Evolutionary conservation across 352 stramenopile species (phyloP).

Genomic region (Elongisporangium prolatum): DNA sequence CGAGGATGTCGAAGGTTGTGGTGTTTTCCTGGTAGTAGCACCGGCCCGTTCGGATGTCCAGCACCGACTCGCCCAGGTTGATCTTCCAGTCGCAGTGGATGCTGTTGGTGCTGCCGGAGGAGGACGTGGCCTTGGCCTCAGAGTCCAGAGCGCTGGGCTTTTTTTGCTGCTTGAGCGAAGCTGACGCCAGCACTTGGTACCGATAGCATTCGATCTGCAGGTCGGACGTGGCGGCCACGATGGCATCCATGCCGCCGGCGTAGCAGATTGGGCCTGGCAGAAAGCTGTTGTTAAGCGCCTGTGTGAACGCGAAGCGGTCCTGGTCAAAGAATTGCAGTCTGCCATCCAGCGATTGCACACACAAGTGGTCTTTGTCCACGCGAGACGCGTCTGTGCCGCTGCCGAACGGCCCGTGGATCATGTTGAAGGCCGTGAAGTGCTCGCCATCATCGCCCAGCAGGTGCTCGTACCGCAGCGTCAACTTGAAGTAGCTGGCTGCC

Average conservation of each 20-base stretch:
- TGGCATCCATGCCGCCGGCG: constrained; percentile 64
- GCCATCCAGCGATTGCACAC: constrained; percentile 89
- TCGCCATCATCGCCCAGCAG: constrained; percentile 82
- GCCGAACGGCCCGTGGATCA: constrained; percentile 82
- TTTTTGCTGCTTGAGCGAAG: constrained; percentile 65
- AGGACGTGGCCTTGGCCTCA: constrained; percentile 23
- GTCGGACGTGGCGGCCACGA: constrained; percentile 79
- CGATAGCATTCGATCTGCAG: constrained; percentile 86
- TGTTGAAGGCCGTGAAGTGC: constrained; percentile 91
- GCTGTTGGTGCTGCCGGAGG: constrained; percentile 17
- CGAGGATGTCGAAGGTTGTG: constrained; percentile 75
- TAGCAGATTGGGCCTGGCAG: constrained; percentile 83
- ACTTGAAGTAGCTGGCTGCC: constrained; percentile 78
- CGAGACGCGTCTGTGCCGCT: constrained; percentile 8
- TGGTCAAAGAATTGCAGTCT: constrained; percentile 92
- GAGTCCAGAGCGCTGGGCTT: constrained; percentile 38
- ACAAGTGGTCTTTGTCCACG: constrained; percentile 70
- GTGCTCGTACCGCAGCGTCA: constrained; percentile 83
- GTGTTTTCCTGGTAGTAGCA: constrained; percentile 42
- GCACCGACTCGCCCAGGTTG: constrained; percentile 53
- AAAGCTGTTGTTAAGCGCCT: constrained; percentile 79
- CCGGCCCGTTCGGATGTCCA: constrained; percentile 54
- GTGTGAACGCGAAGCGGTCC: constrained; percentile 83
- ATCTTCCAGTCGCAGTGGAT: constrained; percentile 68
- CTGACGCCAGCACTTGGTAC: constrained; percentile 77